Base-by-base conservation (phyloP, 1,139 yeast species). In the Taphrina wiesneri region DNA sequence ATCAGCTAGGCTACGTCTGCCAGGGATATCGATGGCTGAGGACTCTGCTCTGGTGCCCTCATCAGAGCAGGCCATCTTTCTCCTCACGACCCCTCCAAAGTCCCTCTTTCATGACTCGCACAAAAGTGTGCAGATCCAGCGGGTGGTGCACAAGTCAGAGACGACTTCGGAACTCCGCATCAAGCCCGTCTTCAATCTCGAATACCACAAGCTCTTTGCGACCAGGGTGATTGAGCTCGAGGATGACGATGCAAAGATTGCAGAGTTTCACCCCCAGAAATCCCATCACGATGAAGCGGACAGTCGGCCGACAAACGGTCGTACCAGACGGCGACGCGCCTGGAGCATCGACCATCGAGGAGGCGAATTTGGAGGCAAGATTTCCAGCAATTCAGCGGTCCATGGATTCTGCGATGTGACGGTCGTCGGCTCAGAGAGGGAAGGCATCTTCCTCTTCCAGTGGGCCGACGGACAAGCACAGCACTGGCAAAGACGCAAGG, bases 141-240 rank as follows among this genome's bases (percentile, higher is more conserved):
- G 47, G 17, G 39, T 54, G 11, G 59, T 41, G 51, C 56, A 49
- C 21, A 54, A 41, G 26, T 34, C 49, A 1, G 52, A 28, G 41
- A 41, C 49, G 23, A 54, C 47, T 1, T 23, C 34, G 15, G 49
- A 25, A 5, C 36, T 60, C 15, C 64, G 64, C 15, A 60, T 60
- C 25, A 25, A 45, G 36, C 64, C 64, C 30, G 30, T 60, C 32
- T 41, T 51, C 51, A 60, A 60, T 28, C 64, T 60, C 21, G 64
- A 60, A 34, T 41, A 41, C 30, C 51, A 49, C n/a, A 49, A 46
- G 23, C 52, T 52, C 39, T 43, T 28, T 34, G 49, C 49, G 17
- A 60, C 64, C 17, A 26, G 57, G 21, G 36, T 60, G 26, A 25
- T 60, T 13, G 64, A 60, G 57, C 64, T 60, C 47, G 64, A 60